Percentiles rank a stretch among this genome's conserved stretches.
phyloP scores from a whole-genome alignment of 768 basidiomycete species.

The Pleurotus tuoliensis region DNA sequence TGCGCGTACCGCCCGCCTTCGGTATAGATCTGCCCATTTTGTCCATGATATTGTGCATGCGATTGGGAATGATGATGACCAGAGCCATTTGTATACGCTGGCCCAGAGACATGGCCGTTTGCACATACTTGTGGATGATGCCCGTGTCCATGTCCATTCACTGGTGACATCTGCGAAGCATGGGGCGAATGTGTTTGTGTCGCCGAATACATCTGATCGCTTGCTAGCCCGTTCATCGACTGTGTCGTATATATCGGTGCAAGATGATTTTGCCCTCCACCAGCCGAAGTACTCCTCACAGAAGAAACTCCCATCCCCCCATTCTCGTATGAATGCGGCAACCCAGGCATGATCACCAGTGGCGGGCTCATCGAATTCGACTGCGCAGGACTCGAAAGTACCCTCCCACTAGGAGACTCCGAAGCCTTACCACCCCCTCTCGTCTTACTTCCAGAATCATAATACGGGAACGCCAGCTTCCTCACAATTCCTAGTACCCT shows the following conservation, averaged over 20 bases:
- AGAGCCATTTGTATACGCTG: constrained; percentile 12
- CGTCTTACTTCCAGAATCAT: constrained; percentile 46
- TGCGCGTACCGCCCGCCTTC: constrained; percentile 37
- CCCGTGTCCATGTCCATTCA: constrained; percentile 6
- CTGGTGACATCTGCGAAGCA: constrained; percentile 4
- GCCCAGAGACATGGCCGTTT: constrained; percentile 18
- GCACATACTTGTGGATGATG: constrained; percentile 19
- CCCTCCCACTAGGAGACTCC: constrained; percentile 47
- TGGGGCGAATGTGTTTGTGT: neutral
- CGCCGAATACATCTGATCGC: neutral
- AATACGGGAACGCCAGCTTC: constrained; percentile 80
- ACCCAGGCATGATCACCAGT: constrained; percentile 29
- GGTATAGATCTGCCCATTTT: constrained; percentile 30
- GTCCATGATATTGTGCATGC: constrained; percentile 9
- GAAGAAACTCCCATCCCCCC: constrained; percentile 9
- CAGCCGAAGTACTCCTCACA: constrained; percentile 19
- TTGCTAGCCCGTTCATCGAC: neutral
- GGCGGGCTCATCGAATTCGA: constrained; percentile 59
- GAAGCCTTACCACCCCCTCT: neutral
- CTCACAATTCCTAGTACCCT: constrained; percentile 64
- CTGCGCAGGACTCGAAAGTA: constrained; percentile 46
- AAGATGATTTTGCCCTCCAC: neutral
- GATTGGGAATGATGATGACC: constrained; percentile 11
- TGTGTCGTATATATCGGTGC: neutral
- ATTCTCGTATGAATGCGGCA: constrained; percentile 34